Evolutionary conservation across 345 rosid genomes (phyloP).

Genomic region (Laguncularia racemosa): DNA sequence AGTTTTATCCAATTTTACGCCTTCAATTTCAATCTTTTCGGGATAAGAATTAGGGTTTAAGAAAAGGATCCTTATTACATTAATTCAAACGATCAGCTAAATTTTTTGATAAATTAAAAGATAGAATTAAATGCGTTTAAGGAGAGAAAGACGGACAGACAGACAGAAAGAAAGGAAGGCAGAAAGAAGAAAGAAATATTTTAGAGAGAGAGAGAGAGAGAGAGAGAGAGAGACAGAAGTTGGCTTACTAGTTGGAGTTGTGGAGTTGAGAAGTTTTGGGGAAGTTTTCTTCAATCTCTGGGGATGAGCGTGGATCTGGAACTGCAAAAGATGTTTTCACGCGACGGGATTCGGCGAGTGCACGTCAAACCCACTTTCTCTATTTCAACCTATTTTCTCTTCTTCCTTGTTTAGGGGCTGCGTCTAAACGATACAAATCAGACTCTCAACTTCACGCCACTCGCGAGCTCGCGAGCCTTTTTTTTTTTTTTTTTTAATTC

Average conservation of each 20-base stretch:
- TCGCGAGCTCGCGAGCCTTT: not conserved
- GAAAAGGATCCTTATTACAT: not conserved
- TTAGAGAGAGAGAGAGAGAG: not conserved
- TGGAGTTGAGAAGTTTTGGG: no score
- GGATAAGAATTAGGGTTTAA: no score
- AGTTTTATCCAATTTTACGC: no score
- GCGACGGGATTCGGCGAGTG: slow-evolving; percentile 17
- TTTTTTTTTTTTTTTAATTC: no score
- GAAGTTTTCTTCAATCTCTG: slow-evolving; percentile 8
- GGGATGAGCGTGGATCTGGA: slow-evolving; percentile 13
- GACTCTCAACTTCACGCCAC: not conserved
- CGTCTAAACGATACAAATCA: not conserved
- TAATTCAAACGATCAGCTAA: not conserved
- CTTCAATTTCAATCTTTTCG: no score
- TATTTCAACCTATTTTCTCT: slow-evolving; percentile 2
- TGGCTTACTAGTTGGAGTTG: no score
- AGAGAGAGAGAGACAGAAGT: not conserved
- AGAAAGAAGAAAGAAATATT: not conserved
- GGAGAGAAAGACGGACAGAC: not conserved
- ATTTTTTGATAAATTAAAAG: not conserved
- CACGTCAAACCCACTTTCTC: not conserved
- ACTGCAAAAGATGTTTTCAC: not conserved
- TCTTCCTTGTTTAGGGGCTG: not conserved
- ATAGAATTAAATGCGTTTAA: not conserved
- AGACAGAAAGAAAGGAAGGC: not conserved